A percentile compares a stretch with the other conserved stretches of the same genome.
phyloP scores from a whole-genome alignment of 2,329 filamentous ascomycete species.

The Setomelanomma holmii region DNA sequence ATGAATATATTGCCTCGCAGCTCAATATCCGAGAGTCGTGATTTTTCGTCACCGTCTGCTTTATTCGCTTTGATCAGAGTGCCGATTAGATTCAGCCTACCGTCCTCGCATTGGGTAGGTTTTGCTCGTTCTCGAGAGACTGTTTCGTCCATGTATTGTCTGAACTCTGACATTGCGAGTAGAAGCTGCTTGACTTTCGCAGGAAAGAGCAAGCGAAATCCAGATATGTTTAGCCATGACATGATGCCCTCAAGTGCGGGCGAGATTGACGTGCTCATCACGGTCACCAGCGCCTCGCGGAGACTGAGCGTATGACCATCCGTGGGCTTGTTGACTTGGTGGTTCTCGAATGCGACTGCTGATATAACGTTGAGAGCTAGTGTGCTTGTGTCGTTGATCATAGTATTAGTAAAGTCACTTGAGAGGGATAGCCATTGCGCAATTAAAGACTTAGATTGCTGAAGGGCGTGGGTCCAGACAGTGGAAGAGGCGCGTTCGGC shows the following conservation, averaged over 20 bases:
- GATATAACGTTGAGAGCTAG: constrained; percentile 49
- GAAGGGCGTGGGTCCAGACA: constrained; percentile 65
- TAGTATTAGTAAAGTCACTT: constrained; percentile 26
- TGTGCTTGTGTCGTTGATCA: constrained; percentile 43
- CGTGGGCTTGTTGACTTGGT: constrained; percentile 17
- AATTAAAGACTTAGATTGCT: constrained; percentile 57
- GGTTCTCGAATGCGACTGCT: constrained; percentile 45
- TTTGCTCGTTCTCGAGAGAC: constrained; percentile 14
- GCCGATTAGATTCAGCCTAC: constrained; percentile 33
- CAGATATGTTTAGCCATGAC: constrained; percentile 5
- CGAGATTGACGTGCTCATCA: constrained; percentile 35
- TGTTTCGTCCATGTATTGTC: constrained; percentile 27
- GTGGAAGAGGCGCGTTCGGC: constrained; percentile 52
- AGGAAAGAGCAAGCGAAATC: constrained; percentile 25
- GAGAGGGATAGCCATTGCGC: constrained; percentile 25
- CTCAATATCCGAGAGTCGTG: constrained; percentile 26
- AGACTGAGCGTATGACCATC: constrained; percentile 21
- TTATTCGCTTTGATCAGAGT: constrained; percentile 36
- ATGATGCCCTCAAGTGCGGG: constrained; percentile 18
- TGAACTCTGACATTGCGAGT: constrained; percentile 19
- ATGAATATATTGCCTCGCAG: constrained; percentile 42
- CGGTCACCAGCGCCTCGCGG: constrained; percentile 31
- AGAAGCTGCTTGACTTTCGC: constrained; percentile 21
- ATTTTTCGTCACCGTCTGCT: constrained; percentile 1
- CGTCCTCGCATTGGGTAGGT: background rate